Evolutionary conservation across 768 basidiomycete genomes (phyloP).

Genomic region (Lactifluus rugatus): DNA sequence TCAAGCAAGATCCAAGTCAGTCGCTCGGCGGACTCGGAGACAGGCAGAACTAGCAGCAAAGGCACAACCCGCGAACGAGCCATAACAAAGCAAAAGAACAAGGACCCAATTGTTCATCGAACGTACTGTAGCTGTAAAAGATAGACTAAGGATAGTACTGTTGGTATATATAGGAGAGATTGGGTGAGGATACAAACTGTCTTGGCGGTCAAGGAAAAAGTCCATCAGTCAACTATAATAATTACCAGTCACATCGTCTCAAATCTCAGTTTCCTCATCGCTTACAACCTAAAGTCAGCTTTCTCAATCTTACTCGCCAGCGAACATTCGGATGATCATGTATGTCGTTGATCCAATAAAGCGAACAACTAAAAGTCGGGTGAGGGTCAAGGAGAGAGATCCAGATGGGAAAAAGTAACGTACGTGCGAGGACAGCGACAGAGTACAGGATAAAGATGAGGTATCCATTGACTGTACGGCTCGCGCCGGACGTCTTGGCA

Average conservation of each 20-base stretch:
- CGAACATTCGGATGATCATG: conserved; percentile 78
- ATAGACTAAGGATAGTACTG: no score
- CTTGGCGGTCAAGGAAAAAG: no score
- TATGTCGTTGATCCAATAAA: conserved; percentile 78
- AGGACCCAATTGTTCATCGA: no score
- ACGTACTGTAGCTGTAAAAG: no score
- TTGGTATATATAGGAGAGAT: no score
- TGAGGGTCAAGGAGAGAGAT: neutral
- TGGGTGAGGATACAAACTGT: no score
- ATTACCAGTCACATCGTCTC: neutral
- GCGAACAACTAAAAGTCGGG: conserved; percentile 54
- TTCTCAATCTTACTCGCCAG: conserved; percentile 54
- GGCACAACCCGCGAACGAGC: no score
- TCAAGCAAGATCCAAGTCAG: no score
- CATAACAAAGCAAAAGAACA: no score
- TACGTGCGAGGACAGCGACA: conserved; percentile 80
- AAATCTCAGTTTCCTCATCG: neutral
- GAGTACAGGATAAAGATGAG: conserved; percentile 85
- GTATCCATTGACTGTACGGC: conserved; percentile 64
- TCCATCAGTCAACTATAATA: neutral
- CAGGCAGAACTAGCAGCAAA: no score
- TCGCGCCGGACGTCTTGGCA: conserved; percentile 38
- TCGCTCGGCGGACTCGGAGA: no score
- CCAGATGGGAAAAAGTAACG: conserved; percentile 28
- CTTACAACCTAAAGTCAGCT: neutral